phyloP scores from a whole-genome alignment of 208 protist species.

The Crithidia fasciculata region DNA sequence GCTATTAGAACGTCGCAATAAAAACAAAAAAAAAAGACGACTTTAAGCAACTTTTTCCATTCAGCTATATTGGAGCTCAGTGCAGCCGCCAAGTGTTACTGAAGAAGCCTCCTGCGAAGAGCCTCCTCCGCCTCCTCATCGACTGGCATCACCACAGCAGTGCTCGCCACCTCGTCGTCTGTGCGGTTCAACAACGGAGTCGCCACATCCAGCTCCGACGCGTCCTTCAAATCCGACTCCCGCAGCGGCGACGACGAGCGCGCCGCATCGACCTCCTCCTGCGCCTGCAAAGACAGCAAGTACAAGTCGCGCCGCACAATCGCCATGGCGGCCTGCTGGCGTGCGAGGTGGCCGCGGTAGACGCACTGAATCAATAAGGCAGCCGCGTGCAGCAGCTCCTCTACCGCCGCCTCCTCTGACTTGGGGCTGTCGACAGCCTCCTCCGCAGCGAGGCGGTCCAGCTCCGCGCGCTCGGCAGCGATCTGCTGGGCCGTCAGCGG shows the following conservation, averaged over 20 bases:
- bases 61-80: not conserved
- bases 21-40: no score
- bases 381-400: slow-evolving; percentile 41
- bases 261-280: slow-evolving; percentile 15
- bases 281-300: slow-evolving; percentile 17
- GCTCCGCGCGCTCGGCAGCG: not conserved
- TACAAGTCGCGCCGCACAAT: slow-evolving; percentile 31
- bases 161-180: slow-evolving; percentile 17
- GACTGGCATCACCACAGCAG: slow-evolving; percentile 21
- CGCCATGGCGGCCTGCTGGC: slow-evolving; percentile 29
- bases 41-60: not conserved
- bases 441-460: slow-evolving; percentile 1
- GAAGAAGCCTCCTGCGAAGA: slow-evolving; percentile 1
- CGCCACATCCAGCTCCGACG: not conserved
- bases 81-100: not conserved
- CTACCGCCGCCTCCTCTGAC: slow-evolving; percentile 32
- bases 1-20: no score
- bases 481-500: not conserved
- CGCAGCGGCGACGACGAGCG: not conserved
- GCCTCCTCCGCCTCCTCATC: slow-evolving; percentile 15
- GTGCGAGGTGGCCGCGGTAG: slow-evolving; percentile 51
- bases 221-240: not conserved
- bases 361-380: slow-evolving; percentile 56
- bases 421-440: not conserved
- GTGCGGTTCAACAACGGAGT: not conserved